phyloP scores from a whole-genome alignment of 148 eudicot species.

The Bassia scoparia region DNA sequence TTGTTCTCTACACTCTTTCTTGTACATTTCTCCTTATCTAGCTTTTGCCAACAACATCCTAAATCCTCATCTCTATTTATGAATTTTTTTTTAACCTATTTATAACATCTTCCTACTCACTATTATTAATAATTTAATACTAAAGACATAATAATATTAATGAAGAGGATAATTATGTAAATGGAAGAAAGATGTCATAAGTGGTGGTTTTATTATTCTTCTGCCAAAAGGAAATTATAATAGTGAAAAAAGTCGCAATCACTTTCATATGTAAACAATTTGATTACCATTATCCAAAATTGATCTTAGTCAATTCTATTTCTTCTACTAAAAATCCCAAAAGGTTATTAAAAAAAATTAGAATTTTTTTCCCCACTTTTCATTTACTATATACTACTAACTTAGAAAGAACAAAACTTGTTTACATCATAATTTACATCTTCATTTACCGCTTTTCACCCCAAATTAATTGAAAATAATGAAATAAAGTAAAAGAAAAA shows the following conservation, averaged over 20 bases:
- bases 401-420: slow-evolving; percentile 9
- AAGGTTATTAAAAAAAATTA: neutral
- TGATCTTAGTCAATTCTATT: slow-evolving; percentile 5
- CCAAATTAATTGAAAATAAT: neutral
- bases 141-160: neutral
- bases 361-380: neutral
- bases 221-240: slow-evolving; percentile 1
- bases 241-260: neutral
- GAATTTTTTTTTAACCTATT: neutral
- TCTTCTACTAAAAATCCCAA: slow-evolving; percentile 8
- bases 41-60: no score
- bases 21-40: no score
- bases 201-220: slow-evolving; percentile 1
- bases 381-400: neutral
- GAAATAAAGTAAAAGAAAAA: neutral
- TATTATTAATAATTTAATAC: neutral
- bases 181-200: neutral
- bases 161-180: neutral
- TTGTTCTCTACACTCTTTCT: neutral
- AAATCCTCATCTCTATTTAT: no score
- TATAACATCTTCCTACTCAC: neutral
- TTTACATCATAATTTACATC: neutral
- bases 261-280: slow-evolving; percentile 14
- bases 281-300: slow-evolving; percentile 6
- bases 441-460: neutral